Base-by-base conservation (phyloP, 345 rosid genomes). In the Laguncularia racemosa region DNA sequence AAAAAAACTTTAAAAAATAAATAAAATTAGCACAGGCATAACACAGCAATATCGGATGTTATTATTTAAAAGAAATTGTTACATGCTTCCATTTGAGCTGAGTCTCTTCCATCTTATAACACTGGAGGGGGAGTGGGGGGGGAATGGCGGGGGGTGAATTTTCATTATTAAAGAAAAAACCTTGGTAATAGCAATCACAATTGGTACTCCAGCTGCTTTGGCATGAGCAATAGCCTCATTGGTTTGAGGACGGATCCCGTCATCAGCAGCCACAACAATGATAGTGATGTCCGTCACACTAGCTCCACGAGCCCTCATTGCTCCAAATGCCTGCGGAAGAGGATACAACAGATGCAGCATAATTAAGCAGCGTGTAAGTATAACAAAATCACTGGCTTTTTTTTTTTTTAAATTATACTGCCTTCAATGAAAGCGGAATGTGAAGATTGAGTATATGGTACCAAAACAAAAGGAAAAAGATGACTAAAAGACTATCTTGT, bases 251-350 rank as follows among this genome's bases (percentile, higher is more conserved):
- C 96, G 91, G 64, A 93, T 89, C 56, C 99, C 99, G 74, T 93
- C 99, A 77, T 86, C 96, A 63, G 97, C 97, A 63, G 99, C 99
- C 63, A 93, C 97, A 59, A 93, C 99, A 68, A 93, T 85, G 61
- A 93, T 72, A 62, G 86, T 95, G 59, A 93, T 89, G 65, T 93
- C 99, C 44, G 99, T 93, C 66, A 93, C 96, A 65, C 97, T 76
- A 16, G 99, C 96, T 65, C 99, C 96, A 23, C 96, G 97, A 75
- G 99, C 99, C 78, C 99, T 89, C 96, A 93, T 93, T 65, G 97
- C 99, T 65, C 97, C 99, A 82, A 93, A 93, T 67, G 97, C 97
- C 99, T 93, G 76, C 66, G 77, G 21, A 58, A 69, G 63, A 28
- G 46, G 33, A 76, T 75, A 67, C 68, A 28, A 58, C 23, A 20